Evolutionary conservation across 2,329 filamentous ascomycete genomes (phyloP), one percentile per base, ranked within the genome.

Genomic region (Allantophomopsis cytisporea): DNA sequence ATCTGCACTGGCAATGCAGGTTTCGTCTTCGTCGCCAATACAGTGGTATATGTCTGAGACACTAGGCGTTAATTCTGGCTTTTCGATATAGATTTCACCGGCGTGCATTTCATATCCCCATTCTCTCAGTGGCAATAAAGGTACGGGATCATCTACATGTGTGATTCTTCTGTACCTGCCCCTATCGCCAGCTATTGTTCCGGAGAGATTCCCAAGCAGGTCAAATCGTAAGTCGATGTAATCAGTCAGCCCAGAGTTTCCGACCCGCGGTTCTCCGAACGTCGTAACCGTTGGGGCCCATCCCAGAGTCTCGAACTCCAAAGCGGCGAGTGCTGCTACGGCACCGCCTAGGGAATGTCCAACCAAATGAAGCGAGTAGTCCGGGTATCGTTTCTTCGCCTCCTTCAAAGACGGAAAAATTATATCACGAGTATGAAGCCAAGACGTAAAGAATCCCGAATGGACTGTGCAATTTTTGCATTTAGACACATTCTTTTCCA

Each of bases 401-500:
- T 63, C 60, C 39, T 73, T 63, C 4, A 98, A 62, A 20, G 77
- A 64, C 0, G 80, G 73, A 13, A 94, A 58, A 20, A 98, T 74
- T 2, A 71, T 62, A 21, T 69, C 62, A 37, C 85, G 73, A 1
- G 88, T 83, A 52, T 79, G 76, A 38, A 71, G 65, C 89, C 91
- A 98, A 1, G 86, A 88, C 13, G 72, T 68, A 54, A 91, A 73
- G 60, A 98, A 98, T 14, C 91, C 91, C 43, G 76, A 78, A 56
- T 98, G 91, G 1, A 96, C 89, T 5, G 84, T 94, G 59, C 91
- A 98, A 57, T 94, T 89, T 6, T 64, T 58, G 60, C 91, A 98
- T 48, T 68, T 71, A 17, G 70, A 65, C 31, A 63, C 55, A 21
- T 15, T 20, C 7, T 15, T 32, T 13, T 39, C 23, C 32, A 41